A percentile compares a stretch with the other conserved stretches of the same genome.
Conservation (phyloP, 768 basidiomycete species). For the Exidia glandulosa region DNA sequence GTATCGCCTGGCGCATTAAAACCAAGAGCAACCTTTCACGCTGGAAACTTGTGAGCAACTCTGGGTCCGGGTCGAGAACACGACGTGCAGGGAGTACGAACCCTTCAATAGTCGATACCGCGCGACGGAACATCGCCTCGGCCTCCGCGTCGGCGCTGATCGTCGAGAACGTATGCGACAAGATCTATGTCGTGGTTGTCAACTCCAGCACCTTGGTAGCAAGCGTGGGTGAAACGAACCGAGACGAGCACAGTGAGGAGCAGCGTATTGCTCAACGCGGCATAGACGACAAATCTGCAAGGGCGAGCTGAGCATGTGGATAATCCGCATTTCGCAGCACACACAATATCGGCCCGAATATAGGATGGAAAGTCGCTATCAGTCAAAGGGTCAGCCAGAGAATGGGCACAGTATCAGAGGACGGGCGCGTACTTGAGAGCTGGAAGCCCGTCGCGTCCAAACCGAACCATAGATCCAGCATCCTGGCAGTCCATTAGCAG, state of each 20-base stretch:
- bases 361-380: constrained; percentile 64
- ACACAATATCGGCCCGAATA: constrained; percentile 83
- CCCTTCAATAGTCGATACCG: constrained; percentile 94
- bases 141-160: constrained; percentile 90
- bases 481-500: constrained; percentile 29
- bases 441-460: constrained; percentile 84
- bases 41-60: neutral
- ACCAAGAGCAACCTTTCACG: neutral
- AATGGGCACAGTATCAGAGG: neutral
- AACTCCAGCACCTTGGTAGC: constrained; percentile 14
- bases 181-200: constrained; percentile 44
- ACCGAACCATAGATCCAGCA: constrained; percentile 89
- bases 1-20: neutral
- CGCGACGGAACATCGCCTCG: constrained; percentile 91
- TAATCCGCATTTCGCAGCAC: constrained; percentile 4
- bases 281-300: constrained; percentile 58
- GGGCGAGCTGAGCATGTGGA: neutral
- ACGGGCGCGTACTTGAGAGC: constrained; percentile 44
- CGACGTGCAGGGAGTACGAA: too few species aligned
- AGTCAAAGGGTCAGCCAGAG: neutral
- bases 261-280: constrained; percentile 85
- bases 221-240: constrained; percentile 28
- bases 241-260: constrained; percentile 83
- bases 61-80: neutral
- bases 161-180: constrained; percentile 90